phyloP scores from a whole-genome alignment of 2,329 filamentous ascomycete species.

The Alternaria conjuncta region DNA sequence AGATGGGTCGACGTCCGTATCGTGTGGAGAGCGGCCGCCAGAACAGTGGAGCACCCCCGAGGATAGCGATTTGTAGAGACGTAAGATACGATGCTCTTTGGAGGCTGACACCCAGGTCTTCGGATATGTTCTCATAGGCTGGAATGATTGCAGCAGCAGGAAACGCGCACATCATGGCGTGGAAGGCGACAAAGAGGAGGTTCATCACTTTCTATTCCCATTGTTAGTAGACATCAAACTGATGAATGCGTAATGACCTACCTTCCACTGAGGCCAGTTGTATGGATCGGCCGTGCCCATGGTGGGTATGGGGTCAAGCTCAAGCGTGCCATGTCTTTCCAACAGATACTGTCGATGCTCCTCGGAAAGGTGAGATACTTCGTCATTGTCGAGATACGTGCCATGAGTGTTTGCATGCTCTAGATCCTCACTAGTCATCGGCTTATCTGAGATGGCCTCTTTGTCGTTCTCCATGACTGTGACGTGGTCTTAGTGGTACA shows the following conservation, averaged over 20 bases:
- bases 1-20: slow-evolving; percentile 63
- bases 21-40: slow-evolving; percentile 63
- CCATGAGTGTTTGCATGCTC: slow-evolving; percentile 36
- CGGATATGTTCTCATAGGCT: slow-evolving; percentile 61
- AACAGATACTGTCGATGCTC: slow-evolving; percentile 60
- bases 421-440: slow-evolving; percentile 25
- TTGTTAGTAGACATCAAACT: neutral
- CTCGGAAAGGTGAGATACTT: slow-evolving; percentile 46
- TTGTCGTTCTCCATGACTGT: slow-evolving; percentile 13
- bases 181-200: slow-evolving; percentile 62
- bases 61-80: slow-evolving; percentile 61
- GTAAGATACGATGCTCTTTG: slow-evolving; percentile 62
- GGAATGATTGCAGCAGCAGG: slow-evolving; percentile 62
- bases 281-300: slow-evolving; percentile 61
- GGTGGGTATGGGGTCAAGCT: slow-evolving; percentile 61
- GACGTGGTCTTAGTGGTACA: neutral
- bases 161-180: slow-evolving; percentile 65
- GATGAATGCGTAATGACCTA: slow-evolving; percentile 18
- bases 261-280: slow-evolving; percentile 63
- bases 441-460: slow-evolving; percentile 3
- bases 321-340: slow-evolving; percentile 60
- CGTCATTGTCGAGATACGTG: slow-evolving; percentile 35
- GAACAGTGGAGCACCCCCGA: slow-evolving; percentile 61
- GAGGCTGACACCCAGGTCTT: slow-evolving; percentile 57
- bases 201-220: slow-evolving; percentile 57